Evolutionary conservation across 495 filamentous ascomycete genomes (phyloP), one percentile per base, ranked within the genome.

Genomic region (Cercophora newfieldiana): DNA sequence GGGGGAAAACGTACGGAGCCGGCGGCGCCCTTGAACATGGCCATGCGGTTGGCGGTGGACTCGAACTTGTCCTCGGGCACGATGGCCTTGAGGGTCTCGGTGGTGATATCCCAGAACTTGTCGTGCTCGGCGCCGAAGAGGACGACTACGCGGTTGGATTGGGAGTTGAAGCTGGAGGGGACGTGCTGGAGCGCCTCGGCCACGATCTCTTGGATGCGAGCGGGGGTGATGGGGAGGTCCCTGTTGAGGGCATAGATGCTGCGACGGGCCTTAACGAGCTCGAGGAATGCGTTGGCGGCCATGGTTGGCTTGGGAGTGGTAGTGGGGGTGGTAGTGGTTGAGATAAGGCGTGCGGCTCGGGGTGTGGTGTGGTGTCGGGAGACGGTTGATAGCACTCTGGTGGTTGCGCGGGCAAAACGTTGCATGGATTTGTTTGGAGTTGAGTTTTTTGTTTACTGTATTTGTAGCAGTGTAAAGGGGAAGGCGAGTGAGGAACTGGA

Each of bases 141-240:
- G 26, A 89, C 82, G 16, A 90, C 77, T 44, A 83, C 74, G 59
- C 88, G 86, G 70, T 86, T 82, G 71, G 78, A 80, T 78, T 90
- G 88, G 51, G 83, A 85, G 83, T 90, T 90, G 86, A 89, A 90
- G 71, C 81, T 83, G 44, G 75, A 80, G 19, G 88, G 88, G 31
- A 83, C 75, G 72, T 89, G 81, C 57, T 81, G 77, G 61, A 89
- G 66, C 49, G 77, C 74, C 53, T 85, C 73, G 68, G 80, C 78
- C 69, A 87, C 79, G 72, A 90, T 82, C 67, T 86, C 80, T 66
- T 82, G 73, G 77, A 91, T 80, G 68, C 78, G 78, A 19, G 76
- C 74, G 66, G 83, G 78, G 63, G 80, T 65, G 74, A 89, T 78
- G 53, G 72, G 18, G 24, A 85, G 74, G 25, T 82, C 76, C 72